Percentiles rank a stretch among this genome's conserved stretches.
phyloP scores from a whole-genome alignment of 495 filamentous ascomycete species.

The Margaritispora aquatica region DNA sequence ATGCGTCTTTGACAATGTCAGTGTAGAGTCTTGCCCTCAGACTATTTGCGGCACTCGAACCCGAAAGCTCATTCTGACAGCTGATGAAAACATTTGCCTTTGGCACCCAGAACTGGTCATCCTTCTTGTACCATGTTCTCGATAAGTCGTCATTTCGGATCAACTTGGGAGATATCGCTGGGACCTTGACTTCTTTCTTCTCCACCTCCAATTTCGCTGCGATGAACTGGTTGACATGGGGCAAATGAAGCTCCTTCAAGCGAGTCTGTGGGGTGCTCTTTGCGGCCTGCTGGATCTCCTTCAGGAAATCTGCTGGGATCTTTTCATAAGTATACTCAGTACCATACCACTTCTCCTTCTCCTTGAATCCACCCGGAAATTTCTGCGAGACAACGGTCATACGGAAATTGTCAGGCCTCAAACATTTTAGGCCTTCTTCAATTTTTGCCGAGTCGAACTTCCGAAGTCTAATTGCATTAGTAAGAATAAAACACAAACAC shows the following conservation, averaged over 20 bases:
- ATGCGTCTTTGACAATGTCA: conserved; percentile 79
- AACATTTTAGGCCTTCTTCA: conserved; percentile 62
- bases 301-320: conserved; percentile 70
- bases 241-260: conserved; percentile 70
- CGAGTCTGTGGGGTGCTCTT: conserved; percentile 50
- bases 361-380: conserved; percentile 76
- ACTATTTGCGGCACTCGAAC: conserved; percentile 66
- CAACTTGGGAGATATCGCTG: conserved; percentile 68
- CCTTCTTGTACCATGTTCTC: conserved; percentile 97
- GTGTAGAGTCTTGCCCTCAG: conserved; percentile 79
- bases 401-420: conserved; percentile 86
- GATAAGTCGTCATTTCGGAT: conserved; percentile 80
- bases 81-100: conserved; percentile 81
- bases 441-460: conserved; percentile 75
- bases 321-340: conserved; percentile 86
- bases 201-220: conserved; percentile 91
- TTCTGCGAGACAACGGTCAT: conserved; percentile 75
- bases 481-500: conserved; percentile 1
- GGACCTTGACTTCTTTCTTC: conserved; percentile 77
- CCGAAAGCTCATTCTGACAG: conserved; percentile 70
- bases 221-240: conserved; percentile 93
- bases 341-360: conserved; percentile 96
- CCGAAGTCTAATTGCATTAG: conserved; percentile 40
- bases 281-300: conserved; percentile 58
- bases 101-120: conserved; percentile 97